Base-by-base conservation (phyloP, 768 basidiomycete genomes). In the Podaxis mareebaensis region DNA sequence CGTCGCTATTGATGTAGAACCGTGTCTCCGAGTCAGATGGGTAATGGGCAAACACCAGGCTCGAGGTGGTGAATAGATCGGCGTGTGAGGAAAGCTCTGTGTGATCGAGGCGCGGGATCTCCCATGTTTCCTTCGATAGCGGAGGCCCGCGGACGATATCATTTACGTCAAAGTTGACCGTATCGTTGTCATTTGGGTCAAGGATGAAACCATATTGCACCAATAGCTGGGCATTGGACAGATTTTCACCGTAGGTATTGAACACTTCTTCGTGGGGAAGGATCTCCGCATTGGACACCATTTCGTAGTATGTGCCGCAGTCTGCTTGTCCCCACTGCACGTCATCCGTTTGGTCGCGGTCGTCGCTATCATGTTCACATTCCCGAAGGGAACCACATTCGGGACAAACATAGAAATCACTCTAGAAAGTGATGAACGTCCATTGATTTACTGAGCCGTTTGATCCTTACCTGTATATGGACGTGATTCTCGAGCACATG, bases 201-300 rank as follows among this genome's bases (percentile, higher is more conserved):
- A 93, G 79, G 28, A 79, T 71, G 70, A 93, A 93, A 0, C 92
- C 92, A 72, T 93, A 93, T 65, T 82, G 85, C 15, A 77, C 78
- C 56, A 92, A 76, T 13, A 93, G 80, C 67, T 86, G 76, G 1
- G 90, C 84, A 69, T 92, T 93, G 17, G 78, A 77, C 40, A 92
- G 76, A 3, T 76, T 74, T 68, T 83, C 83, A n/a, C 88, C 87
- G 69, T 93, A 94, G 0, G 89, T 89, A 72, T 94, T 94, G 79
- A 86, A 93, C 22, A 92, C 77, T 62, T 93, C 86, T 10, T 77
- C 76, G 44, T 75, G 74, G 0, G 84, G 77, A 7, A 75, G 73
- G 46, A 92, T 79, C n/a, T 74, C 66, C 13, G 73, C 71, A 64
- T 86, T 84, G 0, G 85, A 77, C 3, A 91, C 86, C 86, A 94